phyloP scores from a whole-genome alignment of 257 asterid species.

The Nicotiana benthamiana region DNA sequence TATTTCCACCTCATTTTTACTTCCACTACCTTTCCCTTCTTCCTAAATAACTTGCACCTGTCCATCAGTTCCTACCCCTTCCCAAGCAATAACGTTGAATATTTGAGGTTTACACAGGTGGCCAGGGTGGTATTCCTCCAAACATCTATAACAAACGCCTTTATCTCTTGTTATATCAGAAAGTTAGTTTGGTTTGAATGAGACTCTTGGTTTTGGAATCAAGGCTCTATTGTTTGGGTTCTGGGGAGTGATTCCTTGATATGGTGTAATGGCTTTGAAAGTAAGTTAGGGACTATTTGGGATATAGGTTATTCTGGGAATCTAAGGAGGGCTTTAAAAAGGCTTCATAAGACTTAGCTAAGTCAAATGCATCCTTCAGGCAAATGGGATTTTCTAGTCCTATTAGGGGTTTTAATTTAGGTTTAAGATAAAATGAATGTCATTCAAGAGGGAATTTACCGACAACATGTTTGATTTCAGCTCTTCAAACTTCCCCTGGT shows the following conservation, averaged over 20 bases:
- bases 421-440: neutral
- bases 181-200: neutral
- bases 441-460: neutral
- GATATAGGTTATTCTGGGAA: neutral
- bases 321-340: neutral
- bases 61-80: fast-evolving
- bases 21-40: neutral
- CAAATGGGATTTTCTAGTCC: neutral
- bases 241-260: neutral
- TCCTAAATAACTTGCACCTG: neutral
- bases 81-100: neutral
- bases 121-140: too few species aligned
- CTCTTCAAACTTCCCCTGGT: too few species aligned
- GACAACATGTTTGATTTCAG: neutral
- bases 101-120: neutral
- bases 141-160: too few species aligned
- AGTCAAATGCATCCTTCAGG: neutral
- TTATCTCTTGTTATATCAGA: too few species aligned
- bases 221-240: neutral
- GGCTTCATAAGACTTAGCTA: neutral
- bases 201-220: neutral
- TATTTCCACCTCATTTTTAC: too few species aligned
- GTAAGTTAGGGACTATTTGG: too few species aligned
- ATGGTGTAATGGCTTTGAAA: neutral
- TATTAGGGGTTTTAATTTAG: neutral